Evolutionary conservation across 2,329 filamentous ascomycete genomes (phyloP).

Genomic region (Chrysoporthe cubensis): DNA sequence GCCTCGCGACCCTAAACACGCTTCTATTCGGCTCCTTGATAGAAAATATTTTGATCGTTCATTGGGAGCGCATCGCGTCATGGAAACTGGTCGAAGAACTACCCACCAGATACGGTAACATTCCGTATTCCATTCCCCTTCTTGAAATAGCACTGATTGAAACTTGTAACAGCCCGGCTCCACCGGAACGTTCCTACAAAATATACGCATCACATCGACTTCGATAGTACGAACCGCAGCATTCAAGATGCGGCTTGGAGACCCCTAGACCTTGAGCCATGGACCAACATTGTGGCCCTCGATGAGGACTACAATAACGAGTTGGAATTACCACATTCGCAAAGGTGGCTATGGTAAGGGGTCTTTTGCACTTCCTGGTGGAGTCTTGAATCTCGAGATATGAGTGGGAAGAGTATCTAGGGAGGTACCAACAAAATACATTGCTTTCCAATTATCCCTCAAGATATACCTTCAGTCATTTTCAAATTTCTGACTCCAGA

Average conservation of each 20-base stretch:
- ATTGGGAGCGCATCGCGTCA: constrained; percentile 21
- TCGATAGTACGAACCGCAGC: constrained; percentile 28
- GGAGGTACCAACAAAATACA: no score
- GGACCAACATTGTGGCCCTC: constrained; percentile 29
- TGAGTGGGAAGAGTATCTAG: no score
- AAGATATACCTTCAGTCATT: no score
- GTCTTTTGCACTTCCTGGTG: no score
- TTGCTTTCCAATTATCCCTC: no score
- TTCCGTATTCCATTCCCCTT: neutral
- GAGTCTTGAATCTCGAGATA: no score
- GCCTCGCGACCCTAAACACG: neutral
- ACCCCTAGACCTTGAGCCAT: constrained; percentile 26
- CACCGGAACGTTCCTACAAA: constrained; percentile 29
- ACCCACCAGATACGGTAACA: constrained; percentile 28
- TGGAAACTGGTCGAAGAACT: constrained; percentile 26
- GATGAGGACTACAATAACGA: constrained; percentile 27
- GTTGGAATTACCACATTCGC: constrained; percentile 26
- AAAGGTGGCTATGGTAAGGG: constrained; percentile 30
- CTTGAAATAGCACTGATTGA: neutral
- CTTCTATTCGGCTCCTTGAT: constrained; percentile 22
- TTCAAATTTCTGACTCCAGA: neutral
- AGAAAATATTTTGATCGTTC: constrained; percentile 24
- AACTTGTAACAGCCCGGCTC: constrained; percentile 20
- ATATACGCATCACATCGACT: constrained; percentile 19
- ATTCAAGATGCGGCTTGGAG: constrained; percentile 28